Conservation (phyloP, 2,329 filamentous ascomycete genomes). For the Calonectria fujianensis region DNA sequence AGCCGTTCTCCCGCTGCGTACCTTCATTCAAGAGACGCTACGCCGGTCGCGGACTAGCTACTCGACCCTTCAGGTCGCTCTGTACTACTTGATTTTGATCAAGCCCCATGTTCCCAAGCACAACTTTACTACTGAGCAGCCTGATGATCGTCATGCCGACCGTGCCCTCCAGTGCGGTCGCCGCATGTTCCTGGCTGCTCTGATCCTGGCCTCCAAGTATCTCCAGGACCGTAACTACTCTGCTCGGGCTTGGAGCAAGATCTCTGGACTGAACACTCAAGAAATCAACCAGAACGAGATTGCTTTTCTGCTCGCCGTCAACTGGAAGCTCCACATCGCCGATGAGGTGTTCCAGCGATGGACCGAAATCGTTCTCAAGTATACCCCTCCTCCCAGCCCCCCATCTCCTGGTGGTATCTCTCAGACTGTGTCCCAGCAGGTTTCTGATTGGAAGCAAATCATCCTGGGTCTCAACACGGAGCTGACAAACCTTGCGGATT, state of each 20-base stretch:
- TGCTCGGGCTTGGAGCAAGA: slow-evolving; percentile 98
- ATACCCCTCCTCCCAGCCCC: slow-evolving; percentile 82
- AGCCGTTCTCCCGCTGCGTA: slow-evolving; percentile 90
- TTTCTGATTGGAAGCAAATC: slow-evolving; percentile 74
- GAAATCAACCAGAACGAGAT: slow-evolving; percentile 99
- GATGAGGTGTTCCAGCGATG: slow-evolving; percentile 92
- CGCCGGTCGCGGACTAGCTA: slow-evolving; percentile 97
- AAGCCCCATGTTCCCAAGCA: slow-evolving; percentile 89
- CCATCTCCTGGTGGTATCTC: slow-evolving; percentile 70
- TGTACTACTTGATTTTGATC: slow-evolving; percentile 97
- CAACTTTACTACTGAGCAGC: slow-evolving; percentile 91
- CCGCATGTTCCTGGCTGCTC: slow-evolving; percentile 95
- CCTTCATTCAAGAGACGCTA: slow-evolving; percentile 97
- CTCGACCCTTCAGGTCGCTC: slow-evolving; percentile 95
- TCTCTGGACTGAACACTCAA: slow-evolving; percentile 92
- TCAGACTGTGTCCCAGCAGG: slow-evolving; percentile 67
- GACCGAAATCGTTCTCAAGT: slow-evolving; percentile 93
- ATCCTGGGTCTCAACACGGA: slow-evolving; percentile 75
- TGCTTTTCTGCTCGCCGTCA: slow-evolving; percentile 90
- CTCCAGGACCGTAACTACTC: slow-evolving; percentile 99
- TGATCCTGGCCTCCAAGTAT: slow-evolving; percentile 98
- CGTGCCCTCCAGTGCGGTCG: slow-evolving; percentile 95
- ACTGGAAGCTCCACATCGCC: slow-evolving; percentile 96
- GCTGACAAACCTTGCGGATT: slow-evolving; percentile 74
- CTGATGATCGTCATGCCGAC: slow-evolving; percentile 80